Conservation (phyloP, 2,329 filamentous ascomycete genomes). For the Penicillium sp. region DNA sequence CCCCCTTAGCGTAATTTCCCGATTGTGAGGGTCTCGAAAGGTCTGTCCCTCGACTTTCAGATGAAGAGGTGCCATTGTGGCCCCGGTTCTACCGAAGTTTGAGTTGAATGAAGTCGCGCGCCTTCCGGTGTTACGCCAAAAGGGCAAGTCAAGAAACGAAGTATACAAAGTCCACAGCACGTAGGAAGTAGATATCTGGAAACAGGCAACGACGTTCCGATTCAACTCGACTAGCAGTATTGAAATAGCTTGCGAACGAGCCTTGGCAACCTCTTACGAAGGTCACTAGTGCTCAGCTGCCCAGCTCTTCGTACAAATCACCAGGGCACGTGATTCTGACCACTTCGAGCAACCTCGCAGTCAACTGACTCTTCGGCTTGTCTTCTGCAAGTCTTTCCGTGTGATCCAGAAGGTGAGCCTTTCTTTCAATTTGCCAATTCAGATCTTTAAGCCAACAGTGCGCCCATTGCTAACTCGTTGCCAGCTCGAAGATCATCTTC, state of each 20-base stretch:
- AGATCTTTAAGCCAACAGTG: background rate
- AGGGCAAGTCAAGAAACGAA: background rate
- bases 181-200: background rate
- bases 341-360: background rate
- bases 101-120: background rate
- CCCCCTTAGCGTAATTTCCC: slow-evolving; percentile 79
- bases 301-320: background rate
- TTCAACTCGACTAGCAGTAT: background rate
- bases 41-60: slow-evolving; percentile 75
- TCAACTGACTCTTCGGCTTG: background rate
- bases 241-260: background rate
- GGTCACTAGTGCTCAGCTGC: background rate
- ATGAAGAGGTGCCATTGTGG: slow-evolving; percentile 61
- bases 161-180: background rate
- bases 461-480: background rate
- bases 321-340: background rate
- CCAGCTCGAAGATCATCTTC: background rate
- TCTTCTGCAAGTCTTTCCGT: background rate
- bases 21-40: slow-evolving; percentile 71
- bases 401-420: background rate
- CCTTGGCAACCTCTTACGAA: background rate
- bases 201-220: background rate
- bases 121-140: background rate
- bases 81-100: background rate
- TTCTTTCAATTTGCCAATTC: background rate